A percentile compares a stretch with the other conserved stretches of the same genome.
phyloP scores from a whole-genome alignment of 352 stramenopile species.

The Phytopythium montanum region DNA sequence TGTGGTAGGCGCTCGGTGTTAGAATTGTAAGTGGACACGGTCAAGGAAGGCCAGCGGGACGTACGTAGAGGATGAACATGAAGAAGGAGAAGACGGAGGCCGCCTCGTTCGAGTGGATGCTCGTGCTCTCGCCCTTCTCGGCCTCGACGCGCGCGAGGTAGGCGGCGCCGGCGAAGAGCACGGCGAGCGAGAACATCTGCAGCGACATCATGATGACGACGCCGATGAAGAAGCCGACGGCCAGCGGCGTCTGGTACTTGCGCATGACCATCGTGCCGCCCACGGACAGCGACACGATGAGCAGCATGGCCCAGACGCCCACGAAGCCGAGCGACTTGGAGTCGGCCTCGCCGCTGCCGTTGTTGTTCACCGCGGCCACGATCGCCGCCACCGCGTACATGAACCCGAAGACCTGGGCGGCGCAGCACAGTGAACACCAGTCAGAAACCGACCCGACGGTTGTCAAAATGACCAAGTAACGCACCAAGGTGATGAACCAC shows the following conservation, averaged over 20 bases:
- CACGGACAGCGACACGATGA: slow-evolving; percentile 75
- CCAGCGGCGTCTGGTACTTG: slow-evolving; percentile 84
- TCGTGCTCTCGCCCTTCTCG: slow-evolving; percentile 49
- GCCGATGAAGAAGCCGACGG: slow-evolving; percentile 88
- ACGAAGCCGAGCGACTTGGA: slow-evolving; percentile 82
- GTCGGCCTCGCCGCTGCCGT: slow-evolving; percentile 51
- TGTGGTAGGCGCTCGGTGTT: too few relatives aligned
- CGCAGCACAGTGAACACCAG: slow-evolving; percentile 55
- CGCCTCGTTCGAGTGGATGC: slow-evolving; percentile 74
- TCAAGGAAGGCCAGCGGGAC: slow-evolving; percentile 6
- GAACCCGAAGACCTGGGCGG: slow-evolving; percentile 79
- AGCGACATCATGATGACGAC: slow-evolving; percentile 90
- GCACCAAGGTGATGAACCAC: slow-evolving; percentile 74
- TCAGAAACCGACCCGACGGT: neutral
- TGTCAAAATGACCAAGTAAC: slow-evolving; percentile 63
- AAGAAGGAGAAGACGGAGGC: slow-evolving; percentile 83
- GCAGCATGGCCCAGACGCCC: slow-evolving; percentile 80
- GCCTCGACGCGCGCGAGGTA: slow-evolving; percentile 68
- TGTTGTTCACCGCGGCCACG: slow-evolving; percentile 79
- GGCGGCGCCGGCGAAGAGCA: slow-evolving; percentile 70
- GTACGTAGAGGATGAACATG: slow-evolving; percentile 86
- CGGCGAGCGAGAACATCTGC: slow-evolving; percentile 81
- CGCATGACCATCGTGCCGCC: slow-evolving; percentile 88
- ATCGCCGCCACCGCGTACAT: slow-evolving; percentile 86
- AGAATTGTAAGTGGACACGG: slow-evolving; percentile 4